Conservation (phyloP, 768 basidiomycete genomes). For the Daedaleopsis sinensis region DNA sequence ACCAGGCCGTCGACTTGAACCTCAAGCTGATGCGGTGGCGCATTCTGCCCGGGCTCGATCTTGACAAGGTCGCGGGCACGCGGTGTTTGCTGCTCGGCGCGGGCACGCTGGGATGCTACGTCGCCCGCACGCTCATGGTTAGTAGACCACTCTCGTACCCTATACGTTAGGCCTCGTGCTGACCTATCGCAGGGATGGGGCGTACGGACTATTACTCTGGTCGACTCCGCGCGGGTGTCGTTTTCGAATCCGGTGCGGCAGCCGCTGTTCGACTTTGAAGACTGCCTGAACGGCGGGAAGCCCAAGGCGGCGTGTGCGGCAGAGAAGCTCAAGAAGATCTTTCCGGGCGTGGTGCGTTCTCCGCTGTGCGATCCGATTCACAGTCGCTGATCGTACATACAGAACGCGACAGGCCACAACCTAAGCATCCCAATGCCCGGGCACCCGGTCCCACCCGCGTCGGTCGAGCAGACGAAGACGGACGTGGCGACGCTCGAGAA, state of each 20-base stretch:
- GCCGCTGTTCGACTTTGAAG: constrained; percentile 93
- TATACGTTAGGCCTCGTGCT: no score
- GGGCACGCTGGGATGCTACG: constrained; percentile 96
- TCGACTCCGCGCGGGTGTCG: constrained; percentile 89
- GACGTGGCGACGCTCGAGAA: constrained; percentile 75
- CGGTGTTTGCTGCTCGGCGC: constrained; percentile 89
- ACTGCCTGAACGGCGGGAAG: constrained; percentile 90
- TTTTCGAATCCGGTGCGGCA: constrained; percentile 99
- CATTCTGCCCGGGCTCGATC: constrained; percentile 84
- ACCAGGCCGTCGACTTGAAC: constrained; percentile 98
- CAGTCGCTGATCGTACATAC: neutral
- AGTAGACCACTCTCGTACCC: no score
- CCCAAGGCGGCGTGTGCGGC: constrained; percentile 94
- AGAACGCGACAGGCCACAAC: constrained; percentile 82
- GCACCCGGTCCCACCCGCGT: constrained; percentile 76
- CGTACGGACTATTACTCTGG: constrained; percentile 88
- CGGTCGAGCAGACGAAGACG: constrained; percentile 57
- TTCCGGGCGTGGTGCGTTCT: constrained; percentile 83
- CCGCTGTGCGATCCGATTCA: neutral
- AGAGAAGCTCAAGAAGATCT: constrained; percentile 81
- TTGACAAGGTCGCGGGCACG: constrained; percentile 83
- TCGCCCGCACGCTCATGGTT: constrained; percentile 90
- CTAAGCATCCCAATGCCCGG: constrained; percentile 97
- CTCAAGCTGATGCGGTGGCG: constrained; percentile 98
- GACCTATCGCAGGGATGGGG: constrained; percentile 60